Conservation (phyloP, 2,329 filamentous ascomycete species). For the Aureobasidium sp. region DNA sequence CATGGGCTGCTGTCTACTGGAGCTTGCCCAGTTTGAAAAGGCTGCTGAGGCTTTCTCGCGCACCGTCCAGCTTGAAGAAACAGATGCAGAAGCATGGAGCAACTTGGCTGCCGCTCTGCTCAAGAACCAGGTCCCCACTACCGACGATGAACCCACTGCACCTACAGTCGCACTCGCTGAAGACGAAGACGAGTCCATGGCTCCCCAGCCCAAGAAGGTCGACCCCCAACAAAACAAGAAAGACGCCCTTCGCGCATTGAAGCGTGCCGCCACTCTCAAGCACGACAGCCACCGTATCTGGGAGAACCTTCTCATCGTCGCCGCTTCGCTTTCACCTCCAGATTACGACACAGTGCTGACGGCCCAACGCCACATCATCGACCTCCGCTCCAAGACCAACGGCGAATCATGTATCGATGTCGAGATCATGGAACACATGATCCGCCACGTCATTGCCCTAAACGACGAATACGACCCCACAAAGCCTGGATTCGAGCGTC, state of each 20-base stretch:
- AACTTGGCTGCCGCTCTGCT: constrained; percentile 83
- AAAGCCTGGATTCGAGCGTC: constrained; percentile 47
- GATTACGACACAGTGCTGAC: constrained; percentile 68
- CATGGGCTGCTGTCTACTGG: constrained; percentile 78
- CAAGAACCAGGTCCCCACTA: constrained; percentile 19
- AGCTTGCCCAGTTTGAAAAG: constrained; percentile 66
- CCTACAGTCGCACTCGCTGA: constrained; percentile 16
- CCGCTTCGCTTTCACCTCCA: constrained; percentile 68
- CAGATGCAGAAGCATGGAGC: constrained; percentile 88
- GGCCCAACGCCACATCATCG: constrained; percentile 67
- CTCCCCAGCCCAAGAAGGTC: constrained; percentile 21
- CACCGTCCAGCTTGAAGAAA: constrained; percentile 76
- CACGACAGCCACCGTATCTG: constrained; percentile 88
- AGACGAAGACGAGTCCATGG: constrained; percentile 32
- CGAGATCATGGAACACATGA: constrained; percentile 62
- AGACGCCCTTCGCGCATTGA: constrained; percentile 77
- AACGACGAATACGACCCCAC: constrained; percentile 37
- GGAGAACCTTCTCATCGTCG: constrained; percentile 90
- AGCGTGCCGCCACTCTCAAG: constrained; percentile 76
- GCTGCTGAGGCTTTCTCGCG: constrained; percentile 79
- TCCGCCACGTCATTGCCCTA: constrained; percentile 60
- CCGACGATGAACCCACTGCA: constrained; percentile 7
- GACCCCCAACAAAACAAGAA: constrained; percentile 54
- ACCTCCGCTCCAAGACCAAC: constrained; percentile 57
- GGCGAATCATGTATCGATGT: constrained; percentile 74